Base-by-base conservation (phyloP, 2,329 filamentous ascomycete species). In the Blastomyces emzantsi region DNA sequence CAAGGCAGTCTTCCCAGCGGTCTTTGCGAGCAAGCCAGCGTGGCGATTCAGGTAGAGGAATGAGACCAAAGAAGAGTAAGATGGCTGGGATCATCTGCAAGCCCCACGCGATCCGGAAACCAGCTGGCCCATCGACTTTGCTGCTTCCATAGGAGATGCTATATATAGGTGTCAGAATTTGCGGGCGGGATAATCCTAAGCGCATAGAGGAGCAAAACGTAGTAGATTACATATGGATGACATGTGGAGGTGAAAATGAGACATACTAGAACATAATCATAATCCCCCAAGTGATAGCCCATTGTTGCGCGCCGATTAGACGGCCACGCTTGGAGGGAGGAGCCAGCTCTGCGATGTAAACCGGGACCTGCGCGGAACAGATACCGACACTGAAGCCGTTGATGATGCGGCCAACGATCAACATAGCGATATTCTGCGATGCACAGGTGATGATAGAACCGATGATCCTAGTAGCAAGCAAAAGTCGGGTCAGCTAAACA, bases 51-150 rank as follows among this genome's bases (percentile, higher is more conserved):
- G 85, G 85, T 17, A 77, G 67, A 55, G 73, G 57, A n/a, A 70
- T 67, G 76, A 88, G 82, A 59, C 82, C 84, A 54, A 80, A 61
- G 68, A 85, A 81, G 55, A 87, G 80, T 57, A 85, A 70, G 39
- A 86, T 71, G 33, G 81, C 84, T 0, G 85, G 85, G 55, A 88
- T 72, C 71, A 85, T 85, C 70, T 88, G 86, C 13, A 86, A 74
- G 62, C 82, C 86, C 85, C 85, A 88, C 13, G 86, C 84, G 2
- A 86, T 79, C 45, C 86, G 78, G 79, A 87, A 89, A 0, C 85
- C 82, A 1, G 82, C 78, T 0, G 81, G 73, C 13, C 69, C 75
- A 63, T 73, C 70, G 66, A 90, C 83, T 71, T 81, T 85, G 63
- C 82, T 85, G 73, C 83, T 85, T 28, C 86, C 88, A 70, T 76